These are phyloP conservation scores for Lachnellula cervina DNA, from an alignment of 2,329 filamentous ascomycete species.

Conservation along the genomic window DNA sequence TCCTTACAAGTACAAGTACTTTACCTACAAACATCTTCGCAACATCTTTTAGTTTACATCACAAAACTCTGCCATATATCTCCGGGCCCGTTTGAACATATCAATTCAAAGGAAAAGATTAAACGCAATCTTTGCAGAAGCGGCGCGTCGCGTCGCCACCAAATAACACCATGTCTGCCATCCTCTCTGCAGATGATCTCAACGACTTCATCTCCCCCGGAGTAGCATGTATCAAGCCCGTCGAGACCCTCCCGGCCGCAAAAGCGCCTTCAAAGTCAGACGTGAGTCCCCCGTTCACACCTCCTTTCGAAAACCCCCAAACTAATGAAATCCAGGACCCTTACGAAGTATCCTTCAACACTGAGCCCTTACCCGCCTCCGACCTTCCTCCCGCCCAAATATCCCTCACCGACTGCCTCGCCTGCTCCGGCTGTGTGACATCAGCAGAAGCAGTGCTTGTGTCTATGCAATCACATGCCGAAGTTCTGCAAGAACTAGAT, in stretches of 20 bases:
- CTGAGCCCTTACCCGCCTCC: slow-evolving; percentile 55
- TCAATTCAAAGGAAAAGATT: neutral
- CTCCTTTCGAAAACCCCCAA: slow-evolving; percentile 2
- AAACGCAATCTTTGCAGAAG: neutral
- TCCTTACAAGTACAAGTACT: no score
- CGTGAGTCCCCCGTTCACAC: slow-evolving; percentile 32
- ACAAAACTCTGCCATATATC: neutral
- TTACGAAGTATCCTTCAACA: slow-evolving; percentile 92
- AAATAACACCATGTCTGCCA: slow-evolving; percentile 73
- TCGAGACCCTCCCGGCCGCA: slow-evolving; percentile 78
- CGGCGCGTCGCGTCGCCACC: slow-evolving; percentile 19
- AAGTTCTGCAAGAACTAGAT: slow-evolving; percentile 81
- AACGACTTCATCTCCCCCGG: slow-evolving; percentile 99
- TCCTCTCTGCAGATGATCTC: slow-evolving; percentile 91
- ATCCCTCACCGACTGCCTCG: slow-evolving; percentile 93
- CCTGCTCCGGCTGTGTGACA: slow-evolving; percentile 95
- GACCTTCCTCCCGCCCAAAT: slow-evolving; percentile 75
- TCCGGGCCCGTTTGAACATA: neutral
- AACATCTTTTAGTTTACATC: no score
- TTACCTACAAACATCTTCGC: neutral
- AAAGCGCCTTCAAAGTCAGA: slow-evolving; percentile 40
- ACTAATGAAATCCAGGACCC: slow-evolving; percentile 18
- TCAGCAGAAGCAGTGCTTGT: slow-evolving; percentile 97
- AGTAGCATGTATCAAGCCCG: slow-evolving; percentile 95
- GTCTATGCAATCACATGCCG: slow-evolving; percentile 85